phyloP scores from a whole-genome alignment of 805 yeast species.

The Brettanomyces custersianus region DNA sequence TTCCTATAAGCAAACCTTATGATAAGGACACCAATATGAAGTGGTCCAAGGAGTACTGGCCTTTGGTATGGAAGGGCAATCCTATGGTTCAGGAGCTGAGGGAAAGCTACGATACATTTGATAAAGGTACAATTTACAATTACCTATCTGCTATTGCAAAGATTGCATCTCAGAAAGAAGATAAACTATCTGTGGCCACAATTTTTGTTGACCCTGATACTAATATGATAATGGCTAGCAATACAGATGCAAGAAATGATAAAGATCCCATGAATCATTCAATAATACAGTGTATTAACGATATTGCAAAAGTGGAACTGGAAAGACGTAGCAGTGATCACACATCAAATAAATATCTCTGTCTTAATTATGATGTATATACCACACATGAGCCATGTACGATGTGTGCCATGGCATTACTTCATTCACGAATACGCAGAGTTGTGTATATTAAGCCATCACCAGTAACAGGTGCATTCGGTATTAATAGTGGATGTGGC shows the following conservation, averaged over 20 bases:
- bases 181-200: conserved; percentile 40
- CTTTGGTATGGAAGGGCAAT: conserved; percentile 89
- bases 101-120: conserved; percentile 28
- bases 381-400: conserved; percentile 94
- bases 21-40: conserved; percentile 54
- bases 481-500: conserved; percentile 48
- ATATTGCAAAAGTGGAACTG: conserved; percentile 50
- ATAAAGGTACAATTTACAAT: conserved; percentile 33
- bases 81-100: conserved; percentile 66
- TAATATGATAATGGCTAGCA: conserved; percentile 29
- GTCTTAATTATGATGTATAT: conserved; percentile 68
- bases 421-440: conserved; percentile 77
- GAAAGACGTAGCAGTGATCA: conserved; percentile 23
- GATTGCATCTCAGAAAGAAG: conserved; percentile 12
- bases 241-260: conserved; percentile 31
- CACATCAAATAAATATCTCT: conserved; percentile 42
- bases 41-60: conserved; percentile 78
- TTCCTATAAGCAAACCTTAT: conserved; percentile 60
- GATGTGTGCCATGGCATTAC: conserved; percentile 94
- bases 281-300: conserved; percentile 59
- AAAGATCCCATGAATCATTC: conserved; percentile 61
- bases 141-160: conserved; percentile 24
- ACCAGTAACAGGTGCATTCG: conserved; percentile 44
- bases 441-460: conserved; percentile 51
- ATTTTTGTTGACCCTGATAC: conserved; percentile 53